These are phyloP conservation scores for Fusarium acutatum DNA, from an alignment of 2,329 filamentous ascomycete genomes.

Conservation along the genomic window DNA sequence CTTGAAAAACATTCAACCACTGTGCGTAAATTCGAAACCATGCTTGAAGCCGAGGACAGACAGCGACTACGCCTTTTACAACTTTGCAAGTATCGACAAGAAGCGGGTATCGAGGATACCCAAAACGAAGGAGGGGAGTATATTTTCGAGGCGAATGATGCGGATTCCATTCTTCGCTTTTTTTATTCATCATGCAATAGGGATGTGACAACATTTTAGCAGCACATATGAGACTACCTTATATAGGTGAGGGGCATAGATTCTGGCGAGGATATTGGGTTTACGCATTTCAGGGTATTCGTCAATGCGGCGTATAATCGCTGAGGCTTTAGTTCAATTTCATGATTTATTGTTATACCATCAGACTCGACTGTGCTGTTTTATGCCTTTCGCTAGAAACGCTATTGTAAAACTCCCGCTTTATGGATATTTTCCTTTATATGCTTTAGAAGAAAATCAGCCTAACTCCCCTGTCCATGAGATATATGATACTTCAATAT, in stretches of 20 bases:
- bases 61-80: neutral
- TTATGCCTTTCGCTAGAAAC: rapidly evolving
- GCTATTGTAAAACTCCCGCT: no score
- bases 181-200: neutral
- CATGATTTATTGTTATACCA: neutral
- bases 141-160: neutral
- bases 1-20: neutral
- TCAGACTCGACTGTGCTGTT: neutral
- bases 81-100: neutral
- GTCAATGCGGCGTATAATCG: no score
- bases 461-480: neutral
- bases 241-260: neutral
- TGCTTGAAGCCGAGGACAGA: neutral
- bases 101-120: neutral
- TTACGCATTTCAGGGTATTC: neutral
- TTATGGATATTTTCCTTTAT: neutral
- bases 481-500: neutral
- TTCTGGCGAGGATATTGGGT: neutral
- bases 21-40: neutral
- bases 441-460: rapidly evolving
- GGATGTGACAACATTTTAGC: neutral
- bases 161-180: neutral
- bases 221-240: neutral
- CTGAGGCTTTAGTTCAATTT: no score
- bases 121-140: no score